Base-by-base conservation (phyloP, 441 rosid species). In the Daphne laureola region DNA sequence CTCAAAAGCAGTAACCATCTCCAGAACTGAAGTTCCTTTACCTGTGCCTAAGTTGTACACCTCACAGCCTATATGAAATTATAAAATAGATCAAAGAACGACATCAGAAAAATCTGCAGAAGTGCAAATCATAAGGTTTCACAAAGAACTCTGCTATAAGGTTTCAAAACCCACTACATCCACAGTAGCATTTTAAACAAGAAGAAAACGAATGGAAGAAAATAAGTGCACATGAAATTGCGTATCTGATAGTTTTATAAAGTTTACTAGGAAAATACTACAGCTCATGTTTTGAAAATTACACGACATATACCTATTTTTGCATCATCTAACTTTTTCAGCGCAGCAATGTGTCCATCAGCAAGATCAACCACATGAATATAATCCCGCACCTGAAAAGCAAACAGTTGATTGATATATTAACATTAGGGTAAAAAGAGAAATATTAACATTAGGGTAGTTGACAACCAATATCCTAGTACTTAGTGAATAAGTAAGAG, bases 41-140 rank as follows among this genome's bases (percentile, higher is more conserved):
- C 98, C 98, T 1, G 98, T 92, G 67, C 98, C 98, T 67, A 92
- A 70, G 72, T 92, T 92, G 80, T 89, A 92, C 14, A 89, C 96
- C 73, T 86, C 87, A 59, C 96, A 92, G 40, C 86, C 98, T 92
- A 75, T 38, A 40, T 31, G 11, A 31, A 31, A 31, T 9, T 2
- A 31, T 21, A 31, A 9, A 31, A 31, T 7, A 31, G 9, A 4
- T 31, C 5, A 6, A 31, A 31, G 2, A 31, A 7, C 35, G 7
- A 27, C 8, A 31, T 31, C 25, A 31, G 4, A 31, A 31, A 31
- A 7, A 31, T 31, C 35, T 27, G 35, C 35, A n/a, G n/a, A n/a
- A n/a, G n/a, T n/a, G n/a, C n/a, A n/a, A n/a, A n/a, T n/a, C n/a
- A n/a, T n/a, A n/a, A n/a, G n/a, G n/a, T n/a, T n/a, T n/a, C n/a